Evolutionary conservation across 2,329 filamentous ascomycete genomes (phyloP), one percentile per base, ranked within the genome.

Genomic region (Zymoseptoria pseudotritici): DNA sequence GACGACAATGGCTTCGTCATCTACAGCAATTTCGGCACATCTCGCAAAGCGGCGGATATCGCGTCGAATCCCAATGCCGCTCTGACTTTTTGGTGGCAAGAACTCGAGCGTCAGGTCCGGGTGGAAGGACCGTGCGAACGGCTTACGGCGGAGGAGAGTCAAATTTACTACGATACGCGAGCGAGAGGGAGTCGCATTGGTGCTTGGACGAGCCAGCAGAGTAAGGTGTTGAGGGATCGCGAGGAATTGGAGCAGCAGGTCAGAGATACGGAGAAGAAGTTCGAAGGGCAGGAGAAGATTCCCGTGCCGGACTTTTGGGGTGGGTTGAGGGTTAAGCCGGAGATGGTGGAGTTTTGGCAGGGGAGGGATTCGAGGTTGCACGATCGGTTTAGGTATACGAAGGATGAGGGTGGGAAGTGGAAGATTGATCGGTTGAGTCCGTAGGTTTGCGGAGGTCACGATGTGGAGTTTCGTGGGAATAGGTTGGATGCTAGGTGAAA

Each of bases 291-390:
- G 65, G 89, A 96, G 26, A 77, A 89, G 59, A 96, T 99, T 65
- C 92, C 92, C 1, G 86, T 97, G 55, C 94, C 94, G 3, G 87
- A 89, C 9, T 97, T 96, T 73, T 99, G 94, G 94, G 94, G 94
- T 29, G 94, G 94, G 0, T 73, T 97, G 73, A 85, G 93, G 67
- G 83, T 99, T 61, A 82, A 92, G 64, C 93, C 94, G 0, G 88
- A 91, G 71, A 84, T 85, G 68, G 82, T 99, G 54, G 94, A 99
- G 81, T 99, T 99, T 74, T 99, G 94, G 84, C 92, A 97, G 80
- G 94, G 94, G 2, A 83, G 94, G 69, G 83, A 90, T 72, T 96
- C 88, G 76, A 82, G 94, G 61, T 77, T 99, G 74, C 94, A 99
- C 77, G 94, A 99, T 80, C 87, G 94, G 22, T 97, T 99, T 73